Evolutionary conservation across 2,329 filamentous ascomycete genomes (phyloP), one percentile per base, ranked within the genome.

Genomic region (Aspergillus luchuensis): DNA sequence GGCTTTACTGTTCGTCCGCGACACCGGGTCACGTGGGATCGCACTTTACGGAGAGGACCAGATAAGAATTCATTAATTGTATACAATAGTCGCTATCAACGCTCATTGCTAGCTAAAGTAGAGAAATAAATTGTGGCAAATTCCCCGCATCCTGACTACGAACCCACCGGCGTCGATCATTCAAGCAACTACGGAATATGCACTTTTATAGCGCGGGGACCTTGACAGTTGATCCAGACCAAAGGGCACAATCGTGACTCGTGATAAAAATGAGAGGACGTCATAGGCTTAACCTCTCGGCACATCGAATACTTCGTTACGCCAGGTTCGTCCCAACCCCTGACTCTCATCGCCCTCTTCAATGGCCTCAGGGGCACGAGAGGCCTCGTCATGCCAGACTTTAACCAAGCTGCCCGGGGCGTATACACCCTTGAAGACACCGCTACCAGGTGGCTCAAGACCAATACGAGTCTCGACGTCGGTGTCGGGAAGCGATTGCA

Each of bases 381-480:
- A 78, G 0, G 87, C 92, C 77, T 96, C 90, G 65, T 92, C 89
- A 66, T 94, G 86, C 91, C 92, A 97, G n/a, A 96, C 76, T 78
- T 91, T 92, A 55, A 95, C 90, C 25, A 97, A 80, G 74, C 92
- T 97, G 0, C 92, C 93, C 0, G 94, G 94, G 0, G 94, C 89
- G 78, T 97, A 97, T 1, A 92, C 85, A 4, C 90, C 91, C 67
- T 87, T 87, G 80, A 98, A 98, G 0, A 94, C 82, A 30, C 86
- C 85, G 65, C 81, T 79, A 15, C 82, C 79, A 0, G 84, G 85
- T 28, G 85, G 81, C 48, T 85, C 84, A 8, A 96, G 79, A 1
- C 92, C 92, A 15, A 96, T 80, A 2, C 90, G 81, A 1, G 88
- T 82, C 65, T 95, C 89, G 1, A 96, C 68, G 73, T 96, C 91